A percentile compares a stretch with the other conserved stretches of the same genome.
Conservation (phyloP, 1,139 yeast species). For the Magnusiomyces fungicola region DNA sequence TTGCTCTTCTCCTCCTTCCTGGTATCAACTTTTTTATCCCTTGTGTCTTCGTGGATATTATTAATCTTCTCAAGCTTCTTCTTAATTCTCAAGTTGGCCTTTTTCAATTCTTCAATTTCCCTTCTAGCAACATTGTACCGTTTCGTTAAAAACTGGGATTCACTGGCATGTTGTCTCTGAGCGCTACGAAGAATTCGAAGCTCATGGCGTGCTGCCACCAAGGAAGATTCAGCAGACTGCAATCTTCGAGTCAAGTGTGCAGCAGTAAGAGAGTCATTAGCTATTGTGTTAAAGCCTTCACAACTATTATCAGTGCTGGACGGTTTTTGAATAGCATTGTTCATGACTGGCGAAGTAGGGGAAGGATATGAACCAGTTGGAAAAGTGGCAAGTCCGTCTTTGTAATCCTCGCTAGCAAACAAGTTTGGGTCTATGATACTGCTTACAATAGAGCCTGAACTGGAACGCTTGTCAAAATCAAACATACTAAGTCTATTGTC, state of each 20-base stretch:
- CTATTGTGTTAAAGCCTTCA: neutral
- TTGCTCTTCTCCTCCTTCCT: no score
- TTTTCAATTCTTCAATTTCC: neutral
- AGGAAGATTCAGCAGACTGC: neutral
- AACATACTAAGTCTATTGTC: neutral
- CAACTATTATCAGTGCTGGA: neutral
- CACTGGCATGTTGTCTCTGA: conserved; percentile 1
- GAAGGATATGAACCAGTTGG: neutral
- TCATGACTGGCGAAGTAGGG: neutral
- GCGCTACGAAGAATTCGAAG: neutral
- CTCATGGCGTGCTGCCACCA: neutral
- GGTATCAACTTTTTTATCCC: no score
- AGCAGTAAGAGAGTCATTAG: neutral
- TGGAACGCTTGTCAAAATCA: neutral
- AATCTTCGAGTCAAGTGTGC: neutral
- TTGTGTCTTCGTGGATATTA: neutral
- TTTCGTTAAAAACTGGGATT: conserved; percentile 3
- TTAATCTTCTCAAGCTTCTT: neutral
- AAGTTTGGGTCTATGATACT: neutral
- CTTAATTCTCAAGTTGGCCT: neutral
- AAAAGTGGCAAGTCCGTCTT: neutral
- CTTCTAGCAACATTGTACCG: neutral
- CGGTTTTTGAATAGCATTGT: neutral
- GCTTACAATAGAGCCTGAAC: neutral
- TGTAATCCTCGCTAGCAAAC: neutral